Base-by-base conservation (phyloP, 176 grass and related monocot genomes). In the Echinochloa phyllopogon region DNA sequence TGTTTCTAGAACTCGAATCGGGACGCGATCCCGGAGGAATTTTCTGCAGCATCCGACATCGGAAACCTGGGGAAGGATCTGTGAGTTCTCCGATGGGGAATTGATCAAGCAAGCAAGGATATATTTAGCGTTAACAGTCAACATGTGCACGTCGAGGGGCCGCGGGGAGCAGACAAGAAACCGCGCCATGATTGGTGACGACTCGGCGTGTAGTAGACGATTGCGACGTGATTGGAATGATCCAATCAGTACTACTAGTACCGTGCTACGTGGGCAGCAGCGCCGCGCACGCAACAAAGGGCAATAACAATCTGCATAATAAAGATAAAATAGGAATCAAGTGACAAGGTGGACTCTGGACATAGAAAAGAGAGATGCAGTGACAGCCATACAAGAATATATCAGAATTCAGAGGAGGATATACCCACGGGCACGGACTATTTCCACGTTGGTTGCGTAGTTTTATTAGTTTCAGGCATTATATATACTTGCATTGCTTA, bases 91-190 rank as follows among this genome's bases (percentile, higher is more conserved):
- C 56, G 24, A 50, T 2, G n/a, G 7, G 13, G 36, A 23, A 50
- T 20, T 37, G 27, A 38, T 75, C 47, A 74, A 12, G 2, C 0
- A 10, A 6, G 20, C 8, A 23, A 2, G 52, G 18, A 24, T 8
- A 3, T 48, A 38, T 57, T 76, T 14, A 36, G 38, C 0, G 15
- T 38, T 39, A 76, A 88, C 36, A 44, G 63, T 87, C 72, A 82
- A 52, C 21, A 3, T 4, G 3, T 10, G 29, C 14, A 41, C 33
- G 53, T 57, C 6, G 53, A 20, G 53, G 27, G 39, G 14, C 18
- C 21, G 4, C 12, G 18, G 14, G 53, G 49, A 17, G 13, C n/a
- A 3, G 41, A 20, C 42, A 11, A 49, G 67, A 8, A n/a, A 20
- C 4, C 29, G 50, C 50, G n/a, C 6, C 17, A 21, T 65, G 80